Percentiles rank a stretch among this genome's conserved stretches.
These are phyloP conservation scores for Citrus inodora DNA, from an alignment of 345 rosid genomes.

Conservation along the genomic window DNA sequence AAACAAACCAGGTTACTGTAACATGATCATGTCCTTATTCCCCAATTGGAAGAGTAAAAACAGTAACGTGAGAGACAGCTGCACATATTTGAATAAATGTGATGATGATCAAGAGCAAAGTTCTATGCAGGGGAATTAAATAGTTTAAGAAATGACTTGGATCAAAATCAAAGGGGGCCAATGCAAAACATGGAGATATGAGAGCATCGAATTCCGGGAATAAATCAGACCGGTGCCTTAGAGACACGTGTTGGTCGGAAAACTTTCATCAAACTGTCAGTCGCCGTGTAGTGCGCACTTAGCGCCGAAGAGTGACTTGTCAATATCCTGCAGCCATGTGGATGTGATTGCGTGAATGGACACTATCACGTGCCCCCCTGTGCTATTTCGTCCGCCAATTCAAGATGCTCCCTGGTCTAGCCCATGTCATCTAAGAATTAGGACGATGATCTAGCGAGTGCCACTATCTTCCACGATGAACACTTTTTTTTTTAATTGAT, in stretches of 20 bases:
- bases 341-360: constrained; percentile 4
- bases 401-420: too few species aligned
- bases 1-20: neutral
- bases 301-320: constrained; percentile 11
- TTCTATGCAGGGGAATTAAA: neutral
- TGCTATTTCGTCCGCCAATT: neutral
- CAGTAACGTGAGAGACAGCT: neutral
- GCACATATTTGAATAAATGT: neutral
- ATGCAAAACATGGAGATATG: neutral
- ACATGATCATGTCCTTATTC: too few species aligned
- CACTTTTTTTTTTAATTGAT: too few species aligned
- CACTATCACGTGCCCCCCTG: constrained; percentile 28
- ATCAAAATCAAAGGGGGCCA: neutral
- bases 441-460: too few species aligned
- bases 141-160: neutral
- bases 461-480: too few species aligned
- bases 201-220: neutral
- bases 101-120: neutral
- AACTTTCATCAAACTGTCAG: neutral
- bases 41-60: too few species aligned
- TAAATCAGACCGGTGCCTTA: constrained; percentile 28
- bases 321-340: constrained; percentile 1
- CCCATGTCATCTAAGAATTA: too few species aligned
- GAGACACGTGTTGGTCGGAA: constrained; percentile 60
- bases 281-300: neutral